Base-by-base conservation (phyloP, 441 rosid genomes). In the Breynia disticha region DNA sequence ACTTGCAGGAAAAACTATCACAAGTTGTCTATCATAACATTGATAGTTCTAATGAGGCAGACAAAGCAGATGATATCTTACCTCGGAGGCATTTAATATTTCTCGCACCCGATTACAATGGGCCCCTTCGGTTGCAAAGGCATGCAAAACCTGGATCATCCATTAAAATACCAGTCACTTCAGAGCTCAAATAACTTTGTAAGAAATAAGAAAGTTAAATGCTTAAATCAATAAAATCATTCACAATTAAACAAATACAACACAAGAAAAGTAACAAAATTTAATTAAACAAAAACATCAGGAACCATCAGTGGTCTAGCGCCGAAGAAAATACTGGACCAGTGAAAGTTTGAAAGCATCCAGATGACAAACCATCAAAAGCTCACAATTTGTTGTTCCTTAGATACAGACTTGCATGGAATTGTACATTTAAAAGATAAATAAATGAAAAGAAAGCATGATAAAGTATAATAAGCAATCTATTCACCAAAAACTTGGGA, bases 61-160 rank as follows among this genome's bases (percentile, higher is more conserved):
- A 28, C 39, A 42, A 16, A 50, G 18, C 32, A 11, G 22, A 19
- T 38, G 20, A 12, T 39, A 78, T 4, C 97, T 84, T 75, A 94
- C 99, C 61, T 87, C 87, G 7, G 99, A 94, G 19, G 96, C 78
- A 64, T 83, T 81, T 55, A 94, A 72, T 67, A 94, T 67, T 50
- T 89, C 99, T 4, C 86, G 83, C 50, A 89, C 97, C 83, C 80
- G 82, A 47, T 74, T 76, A 65, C 99, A 89, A 58, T 94, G 95
- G 24, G 99, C 97, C 22, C 97, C 97, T 83, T 89, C 97, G 7
- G 99, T 75, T 61, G 96, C 95, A 55, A 94, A 89, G 54, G 97
- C 97, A 68, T 87, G 97, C 76, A 94, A 71, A 61, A 94, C 97
- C 99, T 89, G 76, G 62, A 62, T 28, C 17, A 55, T 59, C 52